Evolutionary conservation across 2,329 filamentous ascomycete genomes (phyloP), one percentile per base, ranked within the genome.

Genomic region (Hymenoscyphus scutula): DNA sequence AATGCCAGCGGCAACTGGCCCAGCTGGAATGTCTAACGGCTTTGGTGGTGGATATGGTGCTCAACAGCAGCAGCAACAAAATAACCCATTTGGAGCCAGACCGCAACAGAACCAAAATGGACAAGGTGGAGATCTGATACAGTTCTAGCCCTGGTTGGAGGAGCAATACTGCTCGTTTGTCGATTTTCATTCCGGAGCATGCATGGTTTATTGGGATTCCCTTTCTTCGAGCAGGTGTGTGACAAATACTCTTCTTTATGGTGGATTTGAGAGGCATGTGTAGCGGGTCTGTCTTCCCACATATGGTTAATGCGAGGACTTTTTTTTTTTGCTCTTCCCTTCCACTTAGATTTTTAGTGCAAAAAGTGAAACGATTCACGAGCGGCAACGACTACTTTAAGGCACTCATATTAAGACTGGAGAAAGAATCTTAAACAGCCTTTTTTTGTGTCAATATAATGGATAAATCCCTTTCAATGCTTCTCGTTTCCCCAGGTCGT

Each of bases 1-100:
- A 71, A 77, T 84, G 67, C 82, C 84, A 23, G 81, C 82, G 38
- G 81, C 82, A 15, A 85, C 84, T 7, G 83, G 84, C 0, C 83
- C 83, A 15, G 83, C 82, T 2, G 81, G 81, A 10, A 79, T 83
- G 76, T 70, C 73, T 3, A 84, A 82, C 66, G 81, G 84, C 27
- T 76, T 74, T 61, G 77, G 73, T 30, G 76, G 77, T 25, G 77
- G 74, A 10, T 73, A 65, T 61, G 82, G 81, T 38, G 61, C 57
- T 45, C 68, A 70, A n/a, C n/a, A n/a, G n/a, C n/a, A n/a, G 45
- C 71, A 72, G 64, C 71, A 72, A 65, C 61, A 65, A 15, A 69
- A 60, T 56, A 89, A 88, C 68, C 85, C 86, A 0, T 88, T 87
- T 70, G 83, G 82, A n/a, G 73, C 70, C 72, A 79, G 68, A 76